Evolutionary conservation across 768 basidiomycete genomes (phyloP).

Genomic region (Russula virescens): DNA sequence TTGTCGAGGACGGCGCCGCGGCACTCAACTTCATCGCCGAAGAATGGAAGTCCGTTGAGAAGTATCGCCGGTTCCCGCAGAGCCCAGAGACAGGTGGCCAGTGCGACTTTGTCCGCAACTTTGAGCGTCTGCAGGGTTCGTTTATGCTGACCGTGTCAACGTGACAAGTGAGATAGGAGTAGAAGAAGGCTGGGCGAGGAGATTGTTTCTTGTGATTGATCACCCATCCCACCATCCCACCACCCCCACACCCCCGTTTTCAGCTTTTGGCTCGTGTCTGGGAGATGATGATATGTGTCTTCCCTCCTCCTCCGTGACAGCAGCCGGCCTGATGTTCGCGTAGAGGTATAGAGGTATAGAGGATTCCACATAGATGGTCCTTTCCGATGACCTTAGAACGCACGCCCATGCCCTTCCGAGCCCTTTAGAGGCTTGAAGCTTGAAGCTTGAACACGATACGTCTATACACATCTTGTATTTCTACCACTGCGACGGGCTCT

Average conservation of each 20-base stretch:
- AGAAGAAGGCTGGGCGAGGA: too few species aligned
- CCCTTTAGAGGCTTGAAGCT: background rate
- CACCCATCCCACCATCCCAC: too few species aligned
- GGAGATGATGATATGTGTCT: background rate
- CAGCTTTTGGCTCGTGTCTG: background rate
- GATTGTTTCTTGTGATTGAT: too few species aligned
- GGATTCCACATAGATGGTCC: background rate
- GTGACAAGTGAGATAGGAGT: background rate
- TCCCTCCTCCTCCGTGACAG: background rate
- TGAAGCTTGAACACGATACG: background rate
- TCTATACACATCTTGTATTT: background rate
- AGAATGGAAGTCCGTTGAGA: conserved; percentile 73
- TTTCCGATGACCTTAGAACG: conserved; percentile 3
- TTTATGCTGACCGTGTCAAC: background rate
- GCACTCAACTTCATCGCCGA: conserved; percentile 58
- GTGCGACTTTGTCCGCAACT: conserved; percentile 67
- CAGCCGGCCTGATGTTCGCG: conserved; percentile 6
- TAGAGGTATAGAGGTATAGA: conserved; percentile 3
- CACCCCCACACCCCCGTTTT: background rate
- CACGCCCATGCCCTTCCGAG: conserved; percentile 3
- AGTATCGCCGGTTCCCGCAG: conserved; percentile 67
- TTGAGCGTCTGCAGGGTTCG: conserved; percentile 27
- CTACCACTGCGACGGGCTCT: background rate
- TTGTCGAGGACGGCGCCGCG: conserved; percentile 55
- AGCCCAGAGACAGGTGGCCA: conserved; percentile 78